Evolutionary conservation across 2,329 filamentous ascomycete genomes (phyloP).

Genomic region (Ceratocystis harringtonii): DNA sequence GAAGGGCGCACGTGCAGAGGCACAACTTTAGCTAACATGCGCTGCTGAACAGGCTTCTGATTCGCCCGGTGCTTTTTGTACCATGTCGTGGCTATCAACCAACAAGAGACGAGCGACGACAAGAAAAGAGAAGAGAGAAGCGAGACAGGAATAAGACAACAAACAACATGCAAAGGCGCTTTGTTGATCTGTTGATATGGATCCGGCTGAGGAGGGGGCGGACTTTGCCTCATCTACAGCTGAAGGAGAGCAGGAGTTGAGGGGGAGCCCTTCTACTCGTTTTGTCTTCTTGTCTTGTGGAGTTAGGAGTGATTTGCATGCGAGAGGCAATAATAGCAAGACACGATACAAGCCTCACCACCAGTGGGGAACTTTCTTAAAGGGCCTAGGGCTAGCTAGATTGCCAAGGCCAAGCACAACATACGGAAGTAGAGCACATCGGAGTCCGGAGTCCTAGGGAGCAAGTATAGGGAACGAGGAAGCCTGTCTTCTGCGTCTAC

Average conservation of each 20-base stretch:
- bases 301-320: background rate
- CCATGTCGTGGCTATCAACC: background rate
- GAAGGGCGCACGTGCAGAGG: background rate
- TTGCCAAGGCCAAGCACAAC: background rate
- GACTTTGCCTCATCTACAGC: constrained; percentile 3
- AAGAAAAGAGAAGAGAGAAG: background rate
- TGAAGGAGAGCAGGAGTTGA: background rate
- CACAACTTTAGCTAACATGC: background rate
- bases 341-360: background rate
- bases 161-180: background rate
- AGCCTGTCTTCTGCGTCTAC: too few species aligned
- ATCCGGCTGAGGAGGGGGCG: background rate
- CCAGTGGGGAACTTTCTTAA: background rate
- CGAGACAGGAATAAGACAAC: background rate
- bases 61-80: background rate
- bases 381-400: background rate
- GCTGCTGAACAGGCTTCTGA: background rate
- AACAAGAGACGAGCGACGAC: background rate
- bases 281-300: background rate
- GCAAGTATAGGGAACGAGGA: too few species aligned
- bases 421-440: background rate
- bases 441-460: background rate
- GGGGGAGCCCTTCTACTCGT: background rate
- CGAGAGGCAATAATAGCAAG: background rate
- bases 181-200: constrained; percentile 4